Base-by-base conservation (phyloP, 768 basidiomycete species). In the Phallus indusiatus region DNA sequence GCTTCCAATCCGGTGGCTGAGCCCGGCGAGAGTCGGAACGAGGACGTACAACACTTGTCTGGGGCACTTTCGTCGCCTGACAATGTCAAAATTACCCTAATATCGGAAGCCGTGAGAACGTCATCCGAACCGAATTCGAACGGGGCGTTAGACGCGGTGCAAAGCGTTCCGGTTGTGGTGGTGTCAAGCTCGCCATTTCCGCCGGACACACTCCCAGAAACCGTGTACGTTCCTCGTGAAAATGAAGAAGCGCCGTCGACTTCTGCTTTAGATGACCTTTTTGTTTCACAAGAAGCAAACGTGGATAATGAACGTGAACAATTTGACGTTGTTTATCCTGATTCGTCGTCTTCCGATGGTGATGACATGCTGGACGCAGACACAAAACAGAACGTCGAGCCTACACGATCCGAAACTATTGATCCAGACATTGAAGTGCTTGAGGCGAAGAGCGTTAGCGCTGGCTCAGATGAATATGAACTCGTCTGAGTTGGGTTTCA, bases 241-340 rank as follows among this genome's bases (percentile, higher is more conserved):
- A 34, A 22, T 20, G 50, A 51, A 18, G 50, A 51, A 6, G 7
- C 28, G 28, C 10, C 50, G 28, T 22, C 50, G 14, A 22, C 33
- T 34, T 22, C 33, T n/a, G n/a, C n/a, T 12, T 34, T 16, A 14
- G 20, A 51, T 14, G 4, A 11, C 18, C 21, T 16, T 34, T 51
- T 34, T 20, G 16, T 34, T 22, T 34, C 50, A 51, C 22, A 14
- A 12, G 16, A 11, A 16, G 12, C 11, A 14, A 8, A 22, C 16
- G 20, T 20, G 11, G 11, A 22, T 18, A 18, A 22, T 22, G 20
- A 48, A 48, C n/a, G 10, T 22, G 20, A 48, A 48, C n/a, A 51
- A 14, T 48, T 56, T 33, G 55, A 56, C n/a, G 33, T 56, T 33
- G 46, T 56, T 28, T 56, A 56, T 49, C 55, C 55, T 7, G 55